Percentiles rank a stretch among this genome's conserved stretches.
Evolutionary conservation across 768 basidiomycete species (phyloP).

Genomic region (Leucocoprinus leucothites): DNA sequence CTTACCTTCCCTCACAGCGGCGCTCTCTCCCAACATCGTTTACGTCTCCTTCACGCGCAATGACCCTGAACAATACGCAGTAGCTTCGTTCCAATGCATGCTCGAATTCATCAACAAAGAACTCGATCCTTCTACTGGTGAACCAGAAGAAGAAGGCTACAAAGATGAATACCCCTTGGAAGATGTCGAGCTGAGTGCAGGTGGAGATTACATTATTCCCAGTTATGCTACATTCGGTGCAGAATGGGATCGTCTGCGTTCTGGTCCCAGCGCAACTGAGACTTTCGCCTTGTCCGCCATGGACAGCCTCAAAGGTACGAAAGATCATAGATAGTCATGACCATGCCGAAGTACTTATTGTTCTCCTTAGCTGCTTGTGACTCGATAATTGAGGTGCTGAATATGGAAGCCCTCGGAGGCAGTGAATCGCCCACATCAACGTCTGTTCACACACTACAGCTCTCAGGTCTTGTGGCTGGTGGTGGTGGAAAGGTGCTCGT

Average conservation of each 20-base stretch:
- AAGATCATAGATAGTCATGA: constrained; percentile 1
- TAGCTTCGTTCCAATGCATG: constrained; percentile 84
- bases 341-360: constrained; percentile 4
- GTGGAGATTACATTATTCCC: constrained; percentile 94
- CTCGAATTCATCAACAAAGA: constrained; percentile 98
- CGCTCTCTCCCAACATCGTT: constrained; percentile 77
- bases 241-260: constrained; percentile 92
- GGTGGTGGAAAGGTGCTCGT: constrained; percentile 96
- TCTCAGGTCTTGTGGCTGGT: constrained; percentile 87
- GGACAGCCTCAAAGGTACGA: constrained; percentile 90
- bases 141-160: constrained; percentile 98
- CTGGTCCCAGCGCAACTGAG: constrained; percentile 79
- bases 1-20: constrained; percentile 60
- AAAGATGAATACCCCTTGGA: constrained; percentile 98
- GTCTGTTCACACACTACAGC: constrained; percentile 90
- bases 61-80: constrained; percentile 68
- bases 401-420: constrained; percentile 96
- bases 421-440: constrained; percentile 77
- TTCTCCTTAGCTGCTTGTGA: constrained; percentile 79
- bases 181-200: constrained; percentile 90
- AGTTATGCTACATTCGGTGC: constrained; percentile 87
- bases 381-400: constrained; percentile 92
- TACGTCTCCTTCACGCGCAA: constrained; percentile 94
- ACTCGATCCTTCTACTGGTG: constrained; percentile 90
- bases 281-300: constrained; percentile 91